Percentiles rank a stretch among this genome's conserved stretches.
Conservation (phyloP, 352 stramenopile species). For the Pythium guiyangense region DNA sequence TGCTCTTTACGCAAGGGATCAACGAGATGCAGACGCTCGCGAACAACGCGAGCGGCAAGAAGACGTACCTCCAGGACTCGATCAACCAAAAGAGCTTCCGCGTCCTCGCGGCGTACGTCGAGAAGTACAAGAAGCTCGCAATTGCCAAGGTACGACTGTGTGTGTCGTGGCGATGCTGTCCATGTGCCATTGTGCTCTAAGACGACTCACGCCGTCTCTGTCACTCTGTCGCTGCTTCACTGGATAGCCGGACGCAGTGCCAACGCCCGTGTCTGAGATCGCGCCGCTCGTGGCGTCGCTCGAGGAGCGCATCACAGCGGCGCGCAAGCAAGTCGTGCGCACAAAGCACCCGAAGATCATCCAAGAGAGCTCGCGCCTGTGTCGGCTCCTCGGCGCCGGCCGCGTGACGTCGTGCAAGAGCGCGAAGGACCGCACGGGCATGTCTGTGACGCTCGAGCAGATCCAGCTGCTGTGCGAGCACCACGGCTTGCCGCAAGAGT, state of each 20-base stretch:
- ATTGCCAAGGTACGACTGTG: constrained; percentile 20
- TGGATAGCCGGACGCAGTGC: constrained; percentile 34
- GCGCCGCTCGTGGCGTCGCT: constrained; percentile 38
- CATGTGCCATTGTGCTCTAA: background rate
- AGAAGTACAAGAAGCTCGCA: constrained; percentile 59
- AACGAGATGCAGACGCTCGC: constrained; percentile 80
- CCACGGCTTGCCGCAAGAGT: no score
- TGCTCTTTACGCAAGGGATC: constrained; percentile 77
- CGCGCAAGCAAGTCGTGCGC: constrained; percentile 67
- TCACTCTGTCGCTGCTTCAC: background rate
- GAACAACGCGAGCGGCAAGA: constrained; percentile 62
- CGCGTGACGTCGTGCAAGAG: constrained; percentile 94
- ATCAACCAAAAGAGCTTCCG: constrained; percentile 76
- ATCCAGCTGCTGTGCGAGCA: no score
- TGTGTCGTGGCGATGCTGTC: background rate
- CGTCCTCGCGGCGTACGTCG: constrained; percentile 47
- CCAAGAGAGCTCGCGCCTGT: constrained; percentile 53
- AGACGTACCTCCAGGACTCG: no score
- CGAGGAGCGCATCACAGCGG: constrained; percentile 42
- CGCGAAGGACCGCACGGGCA: constrained; percentile 94
- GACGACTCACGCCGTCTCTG: background rate
- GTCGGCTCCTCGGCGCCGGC: constrained; percentile 83
- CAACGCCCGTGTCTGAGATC: constrained; percentile 37
- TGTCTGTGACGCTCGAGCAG: constrained; percentile 95
- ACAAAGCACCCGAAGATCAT: constrained; percentile 70